Percentiles rank a stretch among this genome's conserved stretches.
Evolutionary conservation across 2,329 filamentous ascomycete genomes (phyloP).

Genomic region (Allantophomopsis lycopodina): DNA sequence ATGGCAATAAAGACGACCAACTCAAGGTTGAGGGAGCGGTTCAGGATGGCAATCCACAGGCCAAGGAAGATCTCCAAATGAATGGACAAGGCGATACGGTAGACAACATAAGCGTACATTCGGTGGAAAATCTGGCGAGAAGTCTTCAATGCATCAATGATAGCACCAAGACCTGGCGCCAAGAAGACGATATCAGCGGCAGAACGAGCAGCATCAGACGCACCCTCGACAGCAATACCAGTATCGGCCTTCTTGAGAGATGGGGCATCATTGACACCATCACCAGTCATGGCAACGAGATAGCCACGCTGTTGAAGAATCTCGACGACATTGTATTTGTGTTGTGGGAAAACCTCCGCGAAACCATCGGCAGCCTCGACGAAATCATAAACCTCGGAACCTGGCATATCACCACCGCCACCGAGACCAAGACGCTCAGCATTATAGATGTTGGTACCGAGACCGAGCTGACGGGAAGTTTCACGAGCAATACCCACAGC

Average conservation of each 20-base stretch:
- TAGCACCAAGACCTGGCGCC: conserved; percentile 78
- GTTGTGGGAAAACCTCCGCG: conserved; percentile 86
- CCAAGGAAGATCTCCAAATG: conserved; percentile 87
- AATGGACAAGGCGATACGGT: conserved; percentile 84
- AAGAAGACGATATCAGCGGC: conserved; percentile 92
- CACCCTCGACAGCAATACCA: conserved; percentile 87
- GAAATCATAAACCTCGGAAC: conserved; percentile 89
- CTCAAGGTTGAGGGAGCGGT: conserved; percentile 72
- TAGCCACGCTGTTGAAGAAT: conserved; percentile 89
- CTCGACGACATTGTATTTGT: conserved; percentile 91
- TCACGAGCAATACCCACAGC: conserved; percentile 87
- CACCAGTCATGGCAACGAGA: conserved; percentile 91
- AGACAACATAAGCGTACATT: conserved; percentile 93
- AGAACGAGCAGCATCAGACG: conserved; percentile 80
- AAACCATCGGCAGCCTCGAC: conserved; percentile 92
- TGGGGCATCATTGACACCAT: conserved; percentile 88
- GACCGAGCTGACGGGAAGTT: conserved; percentile 80
- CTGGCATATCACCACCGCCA: conserved; percentile 83
- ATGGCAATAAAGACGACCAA: conserved; percentile 90
- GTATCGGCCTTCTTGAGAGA: conserved; percentile 94
- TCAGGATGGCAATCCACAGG: conserved; percentile 82
- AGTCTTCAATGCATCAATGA: conserved; percentile 86
- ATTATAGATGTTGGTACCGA: conserved; percentile 89
- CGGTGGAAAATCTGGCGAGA: conserved; percentile 92
- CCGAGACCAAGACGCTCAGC: conserved; percentile 84